A percentile compares a stretch with the other conserved stretches of the same genome.
These are phyloP conservation scores for Exophiala oligosperma DNA, from an alignment of 2,329 filamentous ascomycete species.

Conservation along the genomic window DNA sequence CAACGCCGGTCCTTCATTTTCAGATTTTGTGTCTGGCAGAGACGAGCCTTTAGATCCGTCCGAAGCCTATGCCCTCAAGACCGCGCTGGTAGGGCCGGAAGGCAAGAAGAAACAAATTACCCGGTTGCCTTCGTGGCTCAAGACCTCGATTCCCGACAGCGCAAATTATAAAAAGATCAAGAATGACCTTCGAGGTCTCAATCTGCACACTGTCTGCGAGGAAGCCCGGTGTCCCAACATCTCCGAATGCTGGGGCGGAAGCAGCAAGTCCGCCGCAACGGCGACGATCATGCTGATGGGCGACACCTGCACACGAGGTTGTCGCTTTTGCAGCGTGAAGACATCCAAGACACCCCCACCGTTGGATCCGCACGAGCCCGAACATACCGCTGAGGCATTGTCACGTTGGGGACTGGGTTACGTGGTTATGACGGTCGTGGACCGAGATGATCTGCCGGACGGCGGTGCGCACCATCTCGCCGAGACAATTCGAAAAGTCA, in stretches of 20 bases:
- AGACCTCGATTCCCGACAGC: conserved; percentile 86
- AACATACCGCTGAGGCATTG: conserved; percentile 93
- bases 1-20: conserved; percentile 64
- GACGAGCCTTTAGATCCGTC: conserved; percentile 43
- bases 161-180: conserved; percentile 95
- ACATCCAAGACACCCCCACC: conserved; percentile 74
- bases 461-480: conserved; percentile 88
- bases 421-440: conserved; percentile 89
- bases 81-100: conserved; percentile 60
- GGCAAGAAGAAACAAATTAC: conserved; percentile 66
- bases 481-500: conserved; percentile 92
- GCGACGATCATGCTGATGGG: conserved; percentile 99
- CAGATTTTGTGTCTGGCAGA: conserved; percentile 58
- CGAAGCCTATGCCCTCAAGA: conserved; percentile 62
- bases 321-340: conserved; percentile 96
- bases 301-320: conserved; percentile 94
- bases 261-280: conserved; percentile 82
- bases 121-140: conserved; percentile 88
- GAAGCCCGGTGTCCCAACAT: conserved; percentile 98
- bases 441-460: conserved; percentile 87
- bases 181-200: conserved; percentile 83
- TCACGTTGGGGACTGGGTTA: conserved; percentile 93
- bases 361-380: conserved; percentile 91
- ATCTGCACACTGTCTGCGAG: conserved; percentile 94
- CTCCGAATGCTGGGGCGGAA: conserved; percentile 95